A percentile compares a stretch with the other conserved stretches of the same genome.
Conservation (phyloP, 108 stramenopile species). For the Fistulifera pelliculosa region DNA sequence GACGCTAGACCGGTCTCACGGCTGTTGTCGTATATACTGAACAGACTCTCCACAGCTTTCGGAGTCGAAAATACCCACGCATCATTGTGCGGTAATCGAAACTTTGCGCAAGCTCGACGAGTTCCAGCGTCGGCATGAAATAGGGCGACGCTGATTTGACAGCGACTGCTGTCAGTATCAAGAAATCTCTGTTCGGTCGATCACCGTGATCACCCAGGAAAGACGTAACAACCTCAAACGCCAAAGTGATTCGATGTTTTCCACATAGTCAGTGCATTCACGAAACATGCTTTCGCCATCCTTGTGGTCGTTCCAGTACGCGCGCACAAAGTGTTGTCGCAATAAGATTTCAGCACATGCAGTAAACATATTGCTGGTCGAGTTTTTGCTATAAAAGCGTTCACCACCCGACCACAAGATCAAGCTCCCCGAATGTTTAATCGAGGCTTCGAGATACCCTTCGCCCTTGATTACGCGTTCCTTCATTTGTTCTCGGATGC, state of each 20-base stretch:
- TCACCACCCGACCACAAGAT: conserved; percentile 75
- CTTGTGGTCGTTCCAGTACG: conserved; percentile 17
- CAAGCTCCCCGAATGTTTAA: conserved; percentile 87
- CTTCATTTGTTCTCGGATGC: conserved; percentile 55
- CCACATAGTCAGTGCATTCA: conserved; percentile 51
- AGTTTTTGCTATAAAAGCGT: conserved; percentile 79
- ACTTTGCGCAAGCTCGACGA: conserved; percentile 58
- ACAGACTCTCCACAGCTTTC: conserved; percentile 26
- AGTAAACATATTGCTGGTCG: conserved; percentile 51
- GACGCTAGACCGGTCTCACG: conserved; percentile 62
- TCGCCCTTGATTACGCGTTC: conserved; percentile 15
- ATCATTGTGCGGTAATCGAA: conserved; percentile 81
- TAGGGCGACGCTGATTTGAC: conserved; percentile 30
- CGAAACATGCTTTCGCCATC: conserved; percentile 20
- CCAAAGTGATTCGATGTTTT: conserved; percentile 47
- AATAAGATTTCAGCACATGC: conserved; percentile 63
- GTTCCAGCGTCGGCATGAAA: conserved; percentile 54
- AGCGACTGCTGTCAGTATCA: conserved; percentile 74
- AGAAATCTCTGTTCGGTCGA: conserved; percentile 54
- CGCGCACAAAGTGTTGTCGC: conserved; percentile 56
- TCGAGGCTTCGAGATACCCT: conserved; percentile 74
- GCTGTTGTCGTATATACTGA: conserved; percentile 47
- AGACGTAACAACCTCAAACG: conserved; percentile 73
- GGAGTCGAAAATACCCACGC: conserved; percentile 49
- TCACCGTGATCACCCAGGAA: conserved; percentile 79